Base-by-base conservation (phyloP, 768 basidiomycete species). In the Boletus patriciae region DNA sequence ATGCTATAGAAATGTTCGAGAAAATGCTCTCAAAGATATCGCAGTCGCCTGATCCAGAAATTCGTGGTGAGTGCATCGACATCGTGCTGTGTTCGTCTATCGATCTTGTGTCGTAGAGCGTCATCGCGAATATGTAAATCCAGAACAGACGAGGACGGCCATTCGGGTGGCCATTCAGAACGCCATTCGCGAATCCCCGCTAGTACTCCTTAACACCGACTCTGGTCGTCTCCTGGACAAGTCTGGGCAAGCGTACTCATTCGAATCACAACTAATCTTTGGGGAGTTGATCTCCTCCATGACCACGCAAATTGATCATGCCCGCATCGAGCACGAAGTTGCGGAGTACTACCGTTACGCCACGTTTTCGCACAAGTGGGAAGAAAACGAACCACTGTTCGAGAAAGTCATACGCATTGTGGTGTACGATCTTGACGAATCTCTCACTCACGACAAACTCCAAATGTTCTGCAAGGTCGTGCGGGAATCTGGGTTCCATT, bases 151-250 rank as follows among this genome's bases (percentile, higher is more conserved):
- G 1, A 42, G 23, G n/a, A 27, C 6, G 6, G 11, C 36, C 6
- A 61, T 62, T n/a, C 40, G 33, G 2, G 10, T 0, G 3, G 45
- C 23, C 0, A 8, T 62, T 13, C 18, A 36, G 27, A 38, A 46
- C 4, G 25, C 52, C 6, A 52, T 54, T 9, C 52, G 46, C 2
- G 61, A 57, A 18, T 56, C 36, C 0, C 59, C 55, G 2, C 52
- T 19, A 0, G 38, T 55, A 2, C 59, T 62, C n/a, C 49, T 55
- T 3, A 50, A 61, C 29, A 61, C 47, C 6, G 27, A 10, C 0
- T 46, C 58, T 4, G 58, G 47, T 2, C 47, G 54, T 38, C 42
- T 60, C 15, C 11, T 37, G 12, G 21, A 52, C 47, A 55, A 52
- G 44, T 19, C 31, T 1, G 29, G 31, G 10, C 58, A 52, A 25